A percentile compares a stretch with the other conserved stretches of the same genome.
phyloP scores from a whole-genome alignment of 2,329 filamentous ascomycete species.

The Hypoxylon sp. region DNA sequence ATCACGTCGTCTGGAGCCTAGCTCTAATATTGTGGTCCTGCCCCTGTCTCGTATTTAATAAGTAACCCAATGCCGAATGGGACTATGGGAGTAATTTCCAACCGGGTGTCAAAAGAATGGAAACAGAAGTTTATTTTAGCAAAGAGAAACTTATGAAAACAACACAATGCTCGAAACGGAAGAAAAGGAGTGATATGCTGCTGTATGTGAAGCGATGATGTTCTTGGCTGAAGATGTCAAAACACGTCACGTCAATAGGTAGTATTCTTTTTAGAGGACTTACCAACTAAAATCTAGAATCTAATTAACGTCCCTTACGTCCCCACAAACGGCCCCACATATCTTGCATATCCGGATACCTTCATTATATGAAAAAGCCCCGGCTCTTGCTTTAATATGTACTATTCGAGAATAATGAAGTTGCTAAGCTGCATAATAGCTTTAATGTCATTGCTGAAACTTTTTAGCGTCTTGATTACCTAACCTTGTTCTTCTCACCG shows the following conservation, averaged over 20 bases:
- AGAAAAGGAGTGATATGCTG: conserved; percentile 15
- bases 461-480: neutral
- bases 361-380: conserved; percentile 20
- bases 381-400: neutral
- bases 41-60: conserved; percentile 39
- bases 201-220: conserved; percentile 17
- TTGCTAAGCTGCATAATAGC: neutral
- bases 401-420: neutral
- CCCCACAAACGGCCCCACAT: conserved; percentile 27
- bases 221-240: conserved; percentile 25
- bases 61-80: conserved; percentile 28
- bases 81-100: conserved; percentile 38
- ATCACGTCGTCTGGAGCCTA: conserved; percentile 12
- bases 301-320: neutral
- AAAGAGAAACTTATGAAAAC: conserved; percentile 28
- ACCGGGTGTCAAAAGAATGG: conserved; percentile 33
- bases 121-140: conserved; percentile 19
- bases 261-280: conserved; percentile 13
- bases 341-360: conserved; percentile 20
- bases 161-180: conserved; percentile 17
- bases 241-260: conserved; percentile 44
- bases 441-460: neutral
- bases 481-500: neutral
- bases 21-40: conserved; percentile 27
- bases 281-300: neutral